Percentiles rank a stretch among this genome's conserved stretches.
These are phyloP conservation scores for Chaetoscypha palmicola DNA, from an alignment of 2,329 filamentous ascomycete genomes.

Conservation along the genomic window DNA sequence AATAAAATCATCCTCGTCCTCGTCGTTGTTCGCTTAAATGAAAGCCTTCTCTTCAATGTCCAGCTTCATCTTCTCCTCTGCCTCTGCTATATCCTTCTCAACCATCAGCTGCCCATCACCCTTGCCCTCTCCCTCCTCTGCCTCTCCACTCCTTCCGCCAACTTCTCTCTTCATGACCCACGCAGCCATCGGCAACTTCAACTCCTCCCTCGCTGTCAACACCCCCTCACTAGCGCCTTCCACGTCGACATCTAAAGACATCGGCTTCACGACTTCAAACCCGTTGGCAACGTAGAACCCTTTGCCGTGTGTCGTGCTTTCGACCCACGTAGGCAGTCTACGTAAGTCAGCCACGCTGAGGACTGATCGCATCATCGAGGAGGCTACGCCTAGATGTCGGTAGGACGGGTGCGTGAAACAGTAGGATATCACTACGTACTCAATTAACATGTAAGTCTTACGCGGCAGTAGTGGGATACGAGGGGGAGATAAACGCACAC, in stretches of 20 bases:
- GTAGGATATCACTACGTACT: not conserved
- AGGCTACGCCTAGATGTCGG: not conserved
- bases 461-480: not conserved
- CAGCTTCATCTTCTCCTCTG: too few species aligned
- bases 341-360: not conserved
- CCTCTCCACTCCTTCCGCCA: too few species aligned
- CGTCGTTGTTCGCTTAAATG: too few species aligned
- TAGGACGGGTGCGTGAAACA: not conserved
- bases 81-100: too few species aligned
- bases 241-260: not conserved
- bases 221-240: not conserved
- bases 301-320: not conserved
- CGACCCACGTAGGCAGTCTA: not conserved
- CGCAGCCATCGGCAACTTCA: not conserved
- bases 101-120: too few species aligned
- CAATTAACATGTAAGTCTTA: not conserved
- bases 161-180: not conserved
- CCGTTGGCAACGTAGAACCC: not conserved
- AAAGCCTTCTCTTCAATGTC: too few species aligned
- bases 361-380: not conserved
- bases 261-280: not conserved
- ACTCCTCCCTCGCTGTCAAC: not conserved
- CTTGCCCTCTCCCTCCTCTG: too few species aligned
- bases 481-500: not conserved
- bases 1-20: too few species aligned